Percentiles rank a stretch among this genome's conserved stretches.
phyloP scores from a whole-genome alignment of 2,329 filamentous ascomycete genomes.

The Lomentospora prolificans region DNA sequence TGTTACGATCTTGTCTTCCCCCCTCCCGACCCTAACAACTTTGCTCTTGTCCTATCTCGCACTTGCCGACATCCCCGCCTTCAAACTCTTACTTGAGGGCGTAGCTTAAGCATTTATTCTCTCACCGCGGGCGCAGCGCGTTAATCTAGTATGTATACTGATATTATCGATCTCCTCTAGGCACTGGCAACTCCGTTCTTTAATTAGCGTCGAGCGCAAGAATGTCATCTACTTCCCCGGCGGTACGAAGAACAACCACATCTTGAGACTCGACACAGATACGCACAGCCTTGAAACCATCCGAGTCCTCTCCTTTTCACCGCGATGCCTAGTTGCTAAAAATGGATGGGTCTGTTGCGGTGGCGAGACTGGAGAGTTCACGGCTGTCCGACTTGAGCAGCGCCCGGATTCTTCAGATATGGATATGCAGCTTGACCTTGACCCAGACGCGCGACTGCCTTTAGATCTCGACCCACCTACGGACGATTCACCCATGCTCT shows the following conservation, averaged over 20 bases:
- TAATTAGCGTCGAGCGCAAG: constrained; percentile 71
- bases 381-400: constrained; percentile 55
- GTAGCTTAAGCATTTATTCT: background rate
- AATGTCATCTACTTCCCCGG: constrained; percentile 79
- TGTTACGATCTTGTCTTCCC: constrained; percentile 17
- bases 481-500: constrained; percentile 22
- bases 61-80: background rate
- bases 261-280: constrained; percentile 60
- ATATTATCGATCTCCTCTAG: constrained; percentile 29
- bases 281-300: constrained; percentile 64
- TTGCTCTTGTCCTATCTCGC: constrained; percentile 24
- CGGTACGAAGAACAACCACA: constrained; percentile 52
- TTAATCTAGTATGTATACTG: background rate
- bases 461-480: constrained; percentile 21
- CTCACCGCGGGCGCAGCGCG: background rate
- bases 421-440: constrained; percentile 20
- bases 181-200: constrained; percentile 82
- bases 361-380: constrained; percentile 79
- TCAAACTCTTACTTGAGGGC: constrained; percentile 11
- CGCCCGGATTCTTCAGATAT: constrained; percentile 19
- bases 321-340: constrained; percentile 80
- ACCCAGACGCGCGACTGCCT: constrained; percentile 22
- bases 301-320: constrained; percentile 59
- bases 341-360: constrained; percentile 87
- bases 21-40: constrained; percentile 7